Base-by-base conservation (phyloP, 371 early-diverging fungal species). In the Zancudomyces culisetae region DNA sequence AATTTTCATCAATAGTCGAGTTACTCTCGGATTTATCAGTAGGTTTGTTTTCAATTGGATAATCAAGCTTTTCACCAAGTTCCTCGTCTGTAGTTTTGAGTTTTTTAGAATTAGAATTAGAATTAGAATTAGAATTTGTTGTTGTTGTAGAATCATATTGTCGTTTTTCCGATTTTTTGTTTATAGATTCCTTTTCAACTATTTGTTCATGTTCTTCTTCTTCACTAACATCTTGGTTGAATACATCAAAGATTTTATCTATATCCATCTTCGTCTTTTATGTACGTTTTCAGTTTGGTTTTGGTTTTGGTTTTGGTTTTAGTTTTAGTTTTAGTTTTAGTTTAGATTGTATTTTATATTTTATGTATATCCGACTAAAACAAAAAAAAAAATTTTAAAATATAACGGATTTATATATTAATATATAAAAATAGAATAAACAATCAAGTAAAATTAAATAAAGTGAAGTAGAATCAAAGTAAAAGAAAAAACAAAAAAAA, bases 181-280 rank as follows among this genome's bases (percentile, higher is more conserved):
- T n/a, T n/a, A n/a, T n/a, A n/a, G n/a, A n/a, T 35, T 35, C 35
- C 6, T 10, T 35, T 35, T 35, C 35, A 35, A 35, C 15, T 10
- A 15, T 35, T 35, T 12, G 18, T 52, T 45, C 53, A 23, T 40
- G 22, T 8, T 47, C 43, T 12, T 42, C 30, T 8, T 42, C 42
- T 3, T 15, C 10, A 13, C 4, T 8, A 19, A 19, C 19, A 2
- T 45, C 42, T n/a, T 52, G 42, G 26, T 42, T 42, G 41, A 52
- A 52, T 19, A 52, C 53, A n/a, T 22, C 22, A 28, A 52, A 52
- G 22, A 52, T 40, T 22, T 52, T 47, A 27, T 47, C 20, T 3
- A 52, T 27, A 43, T 52, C 42, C 53, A 52, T 52, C 22, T 18
- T 46, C 22, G 3, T 27, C 35, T n/a, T 51, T 51, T 51, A 2